These are phyloP conservation scores for Acmispon strigosus DNA, from an alignment of 306 rosid genomes.

Conservation along the genomic window DNA sequence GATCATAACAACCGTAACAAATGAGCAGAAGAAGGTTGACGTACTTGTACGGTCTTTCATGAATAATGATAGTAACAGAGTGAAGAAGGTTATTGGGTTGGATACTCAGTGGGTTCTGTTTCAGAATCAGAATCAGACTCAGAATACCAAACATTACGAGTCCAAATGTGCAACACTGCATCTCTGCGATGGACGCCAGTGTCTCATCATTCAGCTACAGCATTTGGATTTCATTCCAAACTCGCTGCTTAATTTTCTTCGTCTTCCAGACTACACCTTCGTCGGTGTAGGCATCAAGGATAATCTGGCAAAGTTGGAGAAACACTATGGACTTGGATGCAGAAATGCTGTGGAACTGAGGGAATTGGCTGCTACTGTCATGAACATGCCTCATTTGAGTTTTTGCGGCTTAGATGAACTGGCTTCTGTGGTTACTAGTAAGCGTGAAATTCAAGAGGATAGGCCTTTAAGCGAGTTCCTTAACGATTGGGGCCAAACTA, in stretches of 20 bases:
- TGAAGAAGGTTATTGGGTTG: no score
- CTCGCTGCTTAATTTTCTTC: not conserved
- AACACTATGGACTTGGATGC: not conserved
- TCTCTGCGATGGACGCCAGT: not conserved
- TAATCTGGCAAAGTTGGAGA: not conserved
- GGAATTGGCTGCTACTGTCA: not conserved
- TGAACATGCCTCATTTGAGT: not conserved
- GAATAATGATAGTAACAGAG: no score
- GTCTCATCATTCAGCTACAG: not conserved
- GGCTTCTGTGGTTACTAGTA: not conserved
- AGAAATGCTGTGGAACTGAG: not conserved
- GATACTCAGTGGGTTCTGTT: no score
- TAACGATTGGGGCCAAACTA: accelerated
- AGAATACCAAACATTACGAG: no score
- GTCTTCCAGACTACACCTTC: not conserved
- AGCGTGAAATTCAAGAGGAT: not conserved
- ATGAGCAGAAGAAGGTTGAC: no score
- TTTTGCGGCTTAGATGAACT: not conserved
- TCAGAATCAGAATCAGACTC: no score
- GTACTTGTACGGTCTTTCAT: no score
- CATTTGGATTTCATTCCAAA: not conserved
- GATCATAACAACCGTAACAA: no score
- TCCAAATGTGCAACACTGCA: not conserved
- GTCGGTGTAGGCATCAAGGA: not conserved
- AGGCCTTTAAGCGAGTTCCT: not conserved